Percentiles rank a stretch among this genome's conserved stretches.
Evolutionary conservation across 306 rosid species (phyloP).

Genomic region (Medicago arabica): DNA sequence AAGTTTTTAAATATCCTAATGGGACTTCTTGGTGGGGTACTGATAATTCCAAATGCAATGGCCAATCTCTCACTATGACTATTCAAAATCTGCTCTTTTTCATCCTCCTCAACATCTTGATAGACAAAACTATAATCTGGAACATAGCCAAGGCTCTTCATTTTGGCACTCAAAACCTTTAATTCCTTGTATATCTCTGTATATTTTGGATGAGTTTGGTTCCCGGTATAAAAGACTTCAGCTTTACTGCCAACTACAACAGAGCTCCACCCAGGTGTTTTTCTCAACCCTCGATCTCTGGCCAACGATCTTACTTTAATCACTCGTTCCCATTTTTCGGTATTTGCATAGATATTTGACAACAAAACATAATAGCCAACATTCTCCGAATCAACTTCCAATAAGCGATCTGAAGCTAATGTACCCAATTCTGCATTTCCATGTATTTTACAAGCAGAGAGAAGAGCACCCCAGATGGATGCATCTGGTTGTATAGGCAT

Average conservation of each 20-base stretch:
- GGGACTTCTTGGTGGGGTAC: slow-evolving; percentile 50
- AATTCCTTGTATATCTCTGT: slow-evolving; percentile 51
- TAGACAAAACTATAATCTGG: slow-evolving; percentile 57
- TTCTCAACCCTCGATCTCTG: slow-evolving; percentile 36
- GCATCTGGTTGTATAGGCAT: slow-evolving; percentile 57
- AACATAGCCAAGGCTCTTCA: slow-evolving; percentile 59
- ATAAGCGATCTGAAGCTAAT: slow-evolving; percentile 44
- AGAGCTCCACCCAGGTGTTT: slow-evolving; percentile 44
- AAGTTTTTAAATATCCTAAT: slow-evolving; percentile 33
- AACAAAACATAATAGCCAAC: slow-evolving; percentile 60
- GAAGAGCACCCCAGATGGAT: slow-evolving; percentile 62
- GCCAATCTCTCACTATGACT: slow-evolving; percentile 62
- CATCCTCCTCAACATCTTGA: slow-evolving; percentile 61
- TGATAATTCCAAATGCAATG: slow-evolving; percentile 57
- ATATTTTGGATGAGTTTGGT: slow-evolving; percentile 54
- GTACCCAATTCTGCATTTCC: slow-evolving; percentile 53
- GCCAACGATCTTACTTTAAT: slow-evolving; percentile 34
- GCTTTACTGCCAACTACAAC: slow-evolving; percentile 46
- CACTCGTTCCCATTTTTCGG: slow-evolving; percentile 51
- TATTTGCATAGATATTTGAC: slow-evolving; percentile 58
- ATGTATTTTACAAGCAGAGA: slow-evolving; percentile 56
- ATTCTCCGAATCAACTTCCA: slow-evolving; percentile 54
- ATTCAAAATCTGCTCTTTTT: slow-evolving; percentile 55
- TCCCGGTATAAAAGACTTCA: slow-evolving; percentile 59
- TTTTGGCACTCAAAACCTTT: slow-evolving; percentile 48